phyloP scores from a whole-genome alignment of 768 basidiomycete genomes.

The Tulasnella sp. region DNA sequence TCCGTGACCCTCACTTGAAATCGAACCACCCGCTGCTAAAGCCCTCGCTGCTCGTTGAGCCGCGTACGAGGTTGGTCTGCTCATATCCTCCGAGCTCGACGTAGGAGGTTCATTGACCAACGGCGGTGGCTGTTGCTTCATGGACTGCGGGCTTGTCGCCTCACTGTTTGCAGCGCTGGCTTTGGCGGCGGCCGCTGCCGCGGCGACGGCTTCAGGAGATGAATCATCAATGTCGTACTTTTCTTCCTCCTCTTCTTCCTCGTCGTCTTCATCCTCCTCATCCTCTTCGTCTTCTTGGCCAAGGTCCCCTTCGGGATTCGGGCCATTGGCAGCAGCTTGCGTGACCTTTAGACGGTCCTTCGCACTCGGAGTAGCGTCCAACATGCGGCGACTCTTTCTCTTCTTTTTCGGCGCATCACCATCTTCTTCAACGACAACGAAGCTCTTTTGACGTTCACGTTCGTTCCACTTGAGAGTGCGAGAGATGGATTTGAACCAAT shows the following conservation, averaged over 20 bases:
- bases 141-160: conserved; percentile 22
- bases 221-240: conserved; percentile 93
- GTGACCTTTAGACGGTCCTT: conserved; percentile 9
- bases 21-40: neutral
- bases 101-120: conserved; percentile 1
- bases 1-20: conserved; percentile 14
- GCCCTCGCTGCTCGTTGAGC: neutral
- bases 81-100: conserved; percentile 2
- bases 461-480: conserved; percentile 99
- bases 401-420: conserved; percentile 37
- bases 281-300: conserved; percentile 42
- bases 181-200: conserved; percentile 15
- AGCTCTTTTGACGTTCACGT: conserved; percentile 95
- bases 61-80: neutral
- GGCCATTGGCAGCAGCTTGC: conserved; percentile 12
- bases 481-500: conserved; percentile 98
- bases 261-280: conserved; percentile 40
- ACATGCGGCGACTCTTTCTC: neutral
- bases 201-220: conserved; percentile 44
- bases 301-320: conserved; percentile 33
- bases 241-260: conserved; percentile 55
- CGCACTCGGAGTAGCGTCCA: conserved; percentile 16
- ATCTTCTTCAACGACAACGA: conserved; percentile 93
- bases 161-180: neutral
- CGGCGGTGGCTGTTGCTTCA: conserved; percentile 16